Conservation (phyloP, 2,329 filamentous ascomycete species). For the Nemania sp. region DNA sequence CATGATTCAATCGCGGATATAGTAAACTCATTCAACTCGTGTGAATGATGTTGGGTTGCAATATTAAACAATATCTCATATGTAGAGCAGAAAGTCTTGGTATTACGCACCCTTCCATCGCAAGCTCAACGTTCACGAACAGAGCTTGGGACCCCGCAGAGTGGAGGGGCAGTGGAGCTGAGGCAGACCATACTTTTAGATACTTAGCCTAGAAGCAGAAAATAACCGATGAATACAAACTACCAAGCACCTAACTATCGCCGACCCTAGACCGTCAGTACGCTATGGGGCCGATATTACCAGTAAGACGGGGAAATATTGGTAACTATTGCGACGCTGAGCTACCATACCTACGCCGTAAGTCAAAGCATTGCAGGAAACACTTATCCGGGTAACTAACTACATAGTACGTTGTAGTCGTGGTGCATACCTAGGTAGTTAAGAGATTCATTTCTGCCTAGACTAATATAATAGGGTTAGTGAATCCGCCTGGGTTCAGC, state of each 20-base stretch:
- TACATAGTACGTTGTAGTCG: neutral
- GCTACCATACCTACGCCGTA: neutral
- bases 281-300: neutral
- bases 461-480: neutral
- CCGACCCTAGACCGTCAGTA: conserved; percentile 2
- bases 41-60: neutral
- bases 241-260: neutral
- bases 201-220: neutral
- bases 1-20: neutral
- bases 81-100: neutral
- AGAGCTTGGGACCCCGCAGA: conserved; percentile 4
- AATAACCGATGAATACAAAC: neutral
- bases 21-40: neutral
- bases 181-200: conserved; percentile 7
- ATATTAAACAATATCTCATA: neutral
- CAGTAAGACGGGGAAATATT: neutral
- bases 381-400: neutral
- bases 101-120: neutral
- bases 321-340: neutral
- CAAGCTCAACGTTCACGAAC: conserved; percentile 3
- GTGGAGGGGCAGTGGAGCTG: conserved; percentile 6
- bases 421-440: neutral
- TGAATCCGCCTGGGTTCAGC: neutral
- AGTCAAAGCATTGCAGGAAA: neutral
- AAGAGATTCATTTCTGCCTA: neutral